These are phyloP conservation scores for Penicillium palitans DNA, from an alignment of 2,329 filamentous ascomycete species.

Conservation along the genomic window DNA sequence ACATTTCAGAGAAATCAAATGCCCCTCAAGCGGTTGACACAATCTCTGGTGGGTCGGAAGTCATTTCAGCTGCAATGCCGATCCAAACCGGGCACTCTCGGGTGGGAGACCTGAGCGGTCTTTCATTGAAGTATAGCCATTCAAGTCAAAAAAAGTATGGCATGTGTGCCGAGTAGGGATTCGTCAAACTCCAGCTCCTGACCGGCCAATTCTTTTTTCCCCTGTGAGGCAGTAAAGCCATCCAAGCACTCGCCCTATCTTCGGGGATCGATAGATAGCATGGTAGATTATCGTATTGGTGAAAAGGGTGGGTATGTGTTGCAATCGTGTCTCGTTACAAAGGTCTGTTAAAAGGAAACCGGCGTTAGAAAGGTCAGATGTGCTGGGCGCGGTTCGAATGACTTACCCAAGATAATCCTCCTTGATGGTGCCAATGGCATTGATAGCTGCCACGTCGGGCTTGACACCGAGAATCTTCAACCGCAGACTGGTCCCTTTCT, in stretches of 20 bases:
- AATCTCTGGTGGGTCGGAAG: background rate
- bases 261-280: slow-evolving; percentile 1
- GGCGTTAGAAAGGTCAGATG: slow-evolving; percentile 14
- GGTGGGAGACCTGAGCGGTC: background rate
- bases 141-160: background rate
- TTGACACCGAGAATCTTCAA: slow-evolving; percentile 93
- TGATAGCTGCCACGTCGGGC: slow-evolving; percentile 92
- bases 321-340: slow-evolving; percentile 31
- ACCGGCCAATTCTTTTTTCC: background rate
- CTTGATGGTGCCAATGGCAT: slow-evolving; percentile 96
- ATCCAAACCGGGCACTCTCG: background rate
- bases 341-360: slow-evolving; percentile 24
- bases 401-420: slow-evolving; percentile 59
- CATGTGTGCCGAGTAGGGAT: background rate
- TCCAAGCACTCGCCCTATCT: slow-evolving; percentile 2
- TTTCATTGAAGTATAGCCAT: slow-evolving; percentile 2
- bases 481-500: slow-evolving; percentile 88
- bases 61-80: slow-evolving; percentile 3
- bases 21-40: background rate
- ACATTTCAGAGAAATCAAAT: background rate
- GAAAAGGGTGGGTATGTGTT: slow-evolving; percentile 21
- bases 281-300: slow-evolving; percentile 16
- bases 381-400: background rate
- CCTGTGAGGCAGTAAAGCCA: background rate
- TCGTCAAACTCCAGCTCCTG: slow-evolving; percentile 7